Conservation (phyloP, 2,329 filamentous ascomycete genomes). For the Stemphylium lycopersici region DNA sequence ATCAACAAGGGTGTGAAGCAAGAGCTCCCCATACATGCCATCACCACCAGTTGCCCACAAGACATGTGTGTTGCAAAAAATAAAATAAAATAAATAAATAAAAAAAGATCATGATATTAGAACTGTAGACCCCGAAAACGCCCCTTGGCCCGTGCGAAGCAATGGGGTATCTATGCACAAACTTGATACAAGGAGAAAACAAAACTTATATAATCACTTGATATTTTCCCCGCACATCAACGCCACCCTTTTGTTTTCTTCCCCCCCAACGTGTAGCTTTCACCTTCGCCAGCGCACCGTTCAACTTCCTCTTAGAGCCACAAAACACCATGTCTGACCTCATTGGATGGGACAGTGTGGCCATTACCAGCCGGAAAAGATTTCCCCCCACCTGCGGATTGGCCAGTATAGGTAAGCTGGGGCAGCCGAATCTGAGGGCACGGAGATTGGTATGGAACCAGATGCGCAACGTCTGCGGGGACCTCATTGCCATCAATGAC, state of each 20-base stretch:
- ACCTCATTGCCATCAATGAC: conserved; percentile 5
- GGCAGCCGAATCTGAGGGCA: conserved; percentile 12
- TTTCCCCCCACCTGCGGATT: neutral
- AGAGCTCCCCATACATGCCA: too few relatives aligned
- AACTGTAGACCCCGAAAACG: neutral
- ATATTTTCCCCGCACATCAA: neutral
- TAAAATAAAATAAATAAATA: too few relatives aligned
- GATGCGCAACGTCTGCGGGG: conserved; percentile 20
- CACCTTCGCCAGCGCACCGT: neutral
- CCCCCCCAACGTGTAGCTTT: neutral
- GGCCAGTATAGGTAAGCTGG: neutral
- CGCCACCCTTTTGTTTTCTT: neutral
- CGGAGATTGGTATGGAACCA: conserved; percentile 34
- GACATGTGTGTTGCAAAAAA: too few relatives aligned
- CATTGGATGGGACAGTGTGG: neutral
- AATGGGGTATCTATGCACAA: conserved; percentile 1
- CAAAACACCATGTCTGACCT: neutral
- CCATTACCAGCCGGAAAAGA: neutral
- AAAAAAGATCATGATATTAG: neutral
- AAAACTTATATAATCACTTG: neutral
- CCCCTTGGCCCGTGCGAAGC: neutral
- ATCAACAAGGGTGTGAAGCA: too few relatives aligned
- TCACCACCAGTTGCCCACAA: too few relatives aligned
- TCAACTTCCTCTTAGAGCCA: neutral
- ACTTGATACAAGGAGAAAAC: neutral